Percentiles rank a stretch among this genome's conserved stretches.
Conservation (phyloP, 371 early-diverging fungal genomes). For the Mucor velutinosus region DNA sequence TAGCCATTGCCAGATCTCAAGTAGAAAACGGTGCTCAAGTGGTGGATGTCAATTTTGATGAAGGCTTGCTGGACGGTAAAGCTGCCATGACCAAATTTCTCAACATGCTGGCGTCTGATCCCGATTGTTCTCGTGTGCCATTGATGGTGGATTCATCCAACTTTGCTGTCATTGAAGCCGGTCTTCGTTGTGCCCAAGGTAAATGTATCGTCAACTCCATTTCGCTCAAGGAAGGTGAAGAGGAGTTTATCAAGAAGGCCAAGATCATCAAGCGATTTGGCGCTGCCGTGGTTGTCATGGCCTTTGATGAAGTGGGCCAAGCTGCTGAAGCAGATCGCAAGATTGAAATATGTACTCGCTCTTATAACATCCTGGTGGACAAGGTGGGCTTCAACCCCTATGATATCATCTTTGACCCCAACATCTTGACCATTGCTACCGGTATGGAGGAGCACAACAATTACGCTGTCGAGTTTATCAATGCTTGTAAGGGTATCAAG, state of each 20-base stretch:
- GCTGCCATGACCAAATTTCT: slow-evolving; percentile 91
- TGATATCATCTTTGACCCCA: slow-evolving; percentile 95
- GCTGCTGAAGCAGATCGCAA: slow-evolving; percentile 85
- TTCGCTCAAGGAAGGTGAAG: slow-evolving; percentile 92
- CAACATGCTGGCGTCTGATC: slow-evolving; percentile 93
- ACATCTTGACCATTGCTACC: slow-evolving; percentile 93
- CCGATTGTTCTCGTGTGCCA: slow-evolving; percentile 85
- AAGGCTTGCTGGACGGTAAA: slow-evolving; percentile 91
- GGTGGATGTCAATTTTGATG: slow-evolving; percentile 94
- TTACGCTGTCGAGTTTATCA: slow-evolving; percentile 93
- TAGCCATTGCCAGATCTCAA: slow-evolving; percentile 90
- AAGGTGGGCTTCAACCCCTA: slow-evolving; percentile 85
- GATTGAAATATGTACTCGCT: slow-evolving; percentile 87
- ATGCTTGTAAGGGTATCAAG: slow-evolving; percentile 78
- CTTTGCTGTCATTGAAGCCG: slow-evolving; percentile 94
- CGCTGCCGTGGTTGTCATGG: slow-evolving; percentile 97
- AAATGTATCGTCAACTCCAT: slow-evolving; percentile 97
- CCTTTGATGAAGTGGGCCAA: slow-evolving; percentile 94
- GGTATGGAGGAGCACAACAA: slow-evolving; percentile 96
- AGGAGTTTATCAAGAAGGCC: slow-evolving; percentile 88
- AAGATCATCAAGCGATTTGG: slow-evolving; percentile 85
- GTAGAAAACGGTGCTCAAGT: slow-evolving; percentile 95
- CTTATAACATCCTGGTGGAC: slow-evolving; percentile 85
- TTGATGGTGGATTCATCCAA: slow-evolving; percentile 96
- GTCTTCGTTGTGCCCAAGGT: slow-evolving; percentile 93